A percentile compares a stretch with the other conserved stretches of the same genome.
phyloP scores from a whole-genome alignment of 768 basidiomycete genomes.

The Xanthoconium purpureum region DNA sequence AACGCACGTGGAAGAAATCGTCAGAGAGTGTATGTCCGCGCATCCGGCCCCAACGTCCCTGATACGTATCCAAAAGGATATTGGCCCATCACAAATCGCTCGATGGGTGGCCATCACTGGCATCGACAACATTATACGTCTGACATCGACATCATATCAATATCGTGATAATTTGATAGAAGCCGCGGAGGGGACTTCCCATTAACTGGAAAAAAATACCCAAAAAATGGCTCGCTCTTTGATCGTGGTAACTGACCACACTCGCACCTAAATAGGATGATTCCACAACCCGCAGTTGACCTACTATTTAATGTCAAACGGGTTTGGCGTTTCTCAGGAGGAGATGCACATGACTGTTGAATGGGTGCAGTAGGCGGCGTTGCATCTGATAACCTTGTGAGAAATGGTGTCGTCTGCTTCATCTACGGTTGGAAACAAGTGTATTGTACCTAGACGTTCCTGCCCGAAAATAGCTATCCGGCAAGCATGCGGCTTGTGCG shows the following conservation, averaged over 20 bases:
- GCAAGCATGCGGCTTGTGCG: neutral
- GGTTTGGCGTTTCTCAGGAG: neutral
- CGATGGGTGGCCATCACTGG: constrained; percentile 7
- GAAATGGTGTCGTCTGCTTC: constrained; percentile 1
- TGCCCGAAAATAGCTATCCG: constrained; percentile 1
- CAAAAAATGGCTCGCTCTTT: neutral
- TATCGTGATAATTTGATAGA: neutral
- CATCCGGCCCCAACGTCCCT: constrained; percentile 14
- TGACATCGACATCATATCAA: constrained; percentile 16
- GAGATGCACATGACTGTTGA: neutral
- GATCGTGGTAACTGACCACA: constrained; percentile 2
- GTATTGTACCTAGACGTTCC: constrained; percentile 2
- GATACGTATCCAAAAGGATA: neutral
- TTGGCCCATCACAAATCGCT: neutral
- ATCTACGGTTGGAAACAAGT: neutral
- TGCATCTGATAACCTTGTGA: constrained; percentile 2
- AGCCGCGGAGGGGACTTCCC: neutral
- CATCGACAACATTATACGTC: constrained; percentile 3
- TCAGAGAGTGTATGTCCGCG: neutral
- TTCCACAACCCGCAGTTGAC: neutral
- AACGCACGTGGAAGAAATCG: constrained; percentile 9
- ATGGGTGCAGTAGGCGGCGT: constrained; percentile 6
- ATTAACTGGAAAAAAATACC: neutral
- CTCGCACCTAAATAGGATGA: neutral
- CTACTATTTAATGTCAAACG: neutral